Evolutionary conservation across 108 stramenopile species (phyloP).

Genomic region (Pseudonitzschia multistriata): DNA sequence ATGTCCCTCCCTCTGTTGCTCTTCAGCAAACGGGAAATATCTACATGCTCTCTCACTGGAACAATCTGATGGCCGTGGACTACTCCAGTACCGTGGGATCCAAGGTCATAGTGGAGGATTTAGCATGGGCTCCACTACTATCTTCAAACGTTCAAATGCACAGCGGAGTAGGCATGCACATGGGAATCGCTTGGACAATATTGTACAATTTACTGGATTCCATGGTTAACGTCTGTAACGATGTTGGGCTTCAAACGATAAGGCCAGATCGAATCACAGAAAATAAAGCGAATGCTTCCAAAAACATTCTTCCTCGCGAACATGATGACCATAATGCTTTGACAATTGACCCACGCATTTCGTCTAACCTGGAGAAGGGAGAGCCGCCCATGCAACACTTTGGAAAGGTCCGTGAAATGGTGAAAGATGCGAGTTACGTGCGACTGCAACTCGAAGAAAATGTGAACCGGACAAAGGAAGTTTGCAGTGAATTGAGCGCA

Average conservation of each 20-base stretch:
- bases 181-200: neutral
- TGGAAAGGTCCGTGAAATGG: neutral
- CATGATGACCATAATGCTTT: neutral
- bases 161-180: neutral
- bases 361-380: neutral
- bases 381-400: neutral
- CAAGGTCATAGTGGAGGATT: neutral
- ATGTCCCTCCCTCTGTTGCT: neutral
- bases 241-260: neutral
- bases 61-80: slow-evolving; percentile 10
- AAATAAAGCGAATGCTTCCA: neutral
- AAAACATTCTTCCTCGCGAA: no score
- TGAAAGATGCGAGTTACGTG: neutral
- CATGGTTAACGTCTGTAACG: neutral
- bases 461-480: neutral
- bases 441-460: neutral
- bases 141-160: neutral
- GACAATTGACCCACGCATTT: neutral
- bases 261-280: neutral
- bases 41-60: neutral
- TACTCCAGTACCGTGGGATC: neutral
- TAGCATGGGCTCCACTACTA: neutral
- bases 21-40: neutral
- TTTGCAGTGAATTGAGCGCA: neutral
- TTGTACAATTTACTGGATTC: slow-evolving; percentile 1